Evolutionary conservation across 495 filamentous ascomycete species (phyloP), one percentile per base, ranked within the genome.

Genomic region (Tuber aestivum): DNA sequence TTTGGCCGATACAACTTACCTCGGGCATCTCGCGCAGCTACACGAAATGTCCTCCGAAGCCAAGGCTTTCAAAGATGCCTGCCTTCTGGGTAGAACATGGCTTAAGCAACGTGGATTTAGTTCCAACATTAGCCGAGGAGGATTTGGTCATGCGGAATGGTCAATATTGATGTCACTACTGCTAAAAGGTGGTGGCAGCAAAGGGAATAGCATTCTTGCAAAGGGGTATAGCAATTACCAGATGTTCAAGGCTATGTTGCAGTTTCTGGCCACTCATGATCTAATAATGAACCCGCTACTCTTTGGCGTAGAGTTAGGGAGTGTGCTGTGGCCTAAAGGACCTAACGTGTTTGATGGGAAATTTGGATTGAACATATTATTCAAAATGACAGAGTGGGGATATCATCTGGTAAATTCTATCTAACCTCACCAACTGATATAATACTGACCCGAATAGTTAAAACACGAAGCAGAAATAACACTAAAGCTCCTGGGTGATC

Each of bases 101-200:
- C 85, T 99, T 44, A 90, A 89, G 75, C 96, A 98, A 85, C 90
- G 95, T 61, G 94, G 95, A 0, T 91, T 97, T 80, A 86, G 86
- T 14, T 87, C 91, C 20, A 83, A 85, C 69, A 85, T 94, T 18
- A 85, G 87, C 37, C 85, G 87, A n/a, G 95, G 95, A 40, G 95
- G 96, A 1, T 97, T 99, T 83, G 95, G 95, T 27, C 89, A 93
- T 76, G 96, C 97, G 75, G 95, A 99, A 83, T 98, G 93, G 93
- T 88, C 91, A 0, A 86, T 89, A 40, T 81, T 94, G 1, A 87
- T 92, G 79, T 92, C 94, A n/a, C 85, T 97, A 32, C 86, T 98
- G 3, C 86, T 98, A 71, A 91, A 94, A 82, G 89, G 89, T 3
- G 91, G 91, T 16, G 92, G 90, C 23, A 87, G 87, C 4, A 91